These are phyloP conservation scores for Kregervanrija delftensis DNA, from an alignment of 805 yeast species.

Conservation along the genomic window DNA sequence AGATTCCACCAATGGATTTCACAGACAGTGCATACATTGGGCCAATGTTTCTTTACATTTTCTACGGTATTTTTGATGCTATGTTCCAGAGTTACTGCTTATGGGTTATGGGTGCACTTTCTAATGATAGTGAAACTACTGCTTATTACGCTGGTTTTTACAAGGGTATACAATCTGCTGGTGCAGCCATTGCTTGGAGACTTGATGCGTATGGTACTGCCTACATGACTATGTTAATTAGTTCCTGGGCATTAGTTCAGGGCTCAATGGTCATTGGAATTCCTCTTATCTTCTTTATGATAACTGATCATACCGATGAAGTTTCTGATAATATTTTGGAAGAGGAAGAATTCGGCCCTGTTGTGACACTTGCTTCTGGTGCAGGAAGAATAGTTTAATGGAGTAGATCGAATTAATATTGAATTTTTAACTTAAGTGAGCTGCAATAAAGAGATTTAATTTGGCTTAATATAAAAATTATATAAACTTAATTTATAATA, in stretches of 20 bases:
- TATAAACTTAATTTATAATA: too few relatives aligned
- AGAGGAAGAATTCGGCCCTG: constrained; percentile 3
- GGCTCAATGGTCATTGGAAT: constrained; percentile 43
- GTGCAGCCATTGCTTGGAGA: constrained; percentile 56
- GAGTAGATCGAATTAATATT: background rate
- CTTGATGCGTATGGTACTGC: constrained; percentile 11
- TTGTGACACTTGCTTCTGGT: constrained; percentile 4
- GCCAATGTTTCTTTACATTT: constrained; percentile 55
- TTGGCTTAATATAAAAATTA: too few relatives aligned
- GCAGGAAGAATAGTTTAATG: constrained; percentile 2
- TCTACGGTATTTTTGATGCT: constrained; percentile 55
- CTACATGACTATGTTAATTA: constrained; percentile 38
- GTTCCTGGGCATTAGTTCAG: constrained; percentile 45
- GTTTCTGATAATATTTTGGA: constrained; percentile 10
- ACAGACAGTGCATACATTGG: constrained; percentile 43
- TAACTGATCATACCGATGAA: constrained; percentile 27
- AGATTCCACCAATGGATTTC: constrained; percentile 33
- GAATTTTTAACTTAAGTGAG: background rate
- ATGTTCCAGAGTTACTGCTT: constrained; percentile 51
- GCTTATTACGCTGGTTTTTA: constrained; percentile 56
- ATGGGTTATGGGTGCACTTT: constrained; percentile 54
- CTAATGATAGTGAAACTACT: constrained; percentile 49
- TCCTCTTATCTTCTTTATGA: constrained; percentile 39
- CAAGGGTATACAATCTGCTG: constrained; percentile 59
- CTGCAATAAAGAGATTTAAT: too few relatives aligned